phyloP scores from a whole-genome alignment of 306 rosid genomes.

The Prunus persica region DNA sequence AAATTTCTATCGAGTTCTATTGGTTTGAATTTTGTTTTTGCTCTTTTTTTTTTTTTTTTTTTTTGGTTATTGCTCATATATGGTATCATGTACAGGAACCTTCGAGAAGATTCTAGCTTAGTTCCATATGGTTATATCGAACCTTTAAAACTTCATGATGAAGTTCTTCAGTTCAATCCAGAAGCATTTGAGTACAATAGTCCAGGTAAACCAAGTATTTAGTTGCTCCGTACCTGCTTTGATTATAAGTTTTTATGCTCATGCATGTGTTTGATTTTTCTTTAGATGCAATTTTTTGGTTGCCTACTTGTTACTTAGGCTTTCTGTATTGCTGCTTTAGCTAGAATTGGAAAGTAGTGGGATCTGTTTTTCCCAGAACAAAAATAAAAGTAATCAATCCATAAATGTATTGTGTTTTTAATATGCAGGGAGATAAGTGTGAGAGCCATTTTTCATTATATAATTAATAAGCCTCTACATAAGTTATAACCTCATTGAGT shows the following conservation, averaged over 20 bases:
- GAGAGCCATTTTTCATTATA: neutral
- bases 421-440: neutral
- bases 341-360: neutral
- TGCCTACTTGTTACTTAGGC: neutral
- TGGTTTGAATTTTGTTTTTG: neutral
- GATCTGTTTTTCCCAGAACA: neutral
- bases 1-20: neutral
- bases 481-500: neutral
- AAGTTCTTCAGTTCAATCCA: constrained; percentile 72
- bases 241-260: neutral
- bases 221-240: constrained; percentile 24
- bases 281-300: neutral
- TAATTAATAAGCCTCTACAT: neutral
- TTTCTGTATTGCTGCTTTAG: neutral
- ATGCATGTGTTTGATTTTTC: neutral
- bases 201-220: constrained; percentile 83
- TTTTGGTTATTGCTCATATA: neutral
- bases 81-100: constrained; percentile 54
- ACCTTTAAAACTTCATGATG: constrained; percentile 68
- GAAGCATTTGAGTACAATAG: constrained; percentile 64
- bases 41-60: too few relatives aligned
- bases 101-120: constrained; percentile 58
- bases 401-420: neutral
- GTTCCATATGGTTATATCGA: constrained; percentile 41
- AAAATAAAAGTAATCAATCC: neutral